These are phyloP conservation scores for Saksenaea oblongispora DNA, from an alignment of 371 early-diverging fungal species.

Conservation along the genomic window DNA sequence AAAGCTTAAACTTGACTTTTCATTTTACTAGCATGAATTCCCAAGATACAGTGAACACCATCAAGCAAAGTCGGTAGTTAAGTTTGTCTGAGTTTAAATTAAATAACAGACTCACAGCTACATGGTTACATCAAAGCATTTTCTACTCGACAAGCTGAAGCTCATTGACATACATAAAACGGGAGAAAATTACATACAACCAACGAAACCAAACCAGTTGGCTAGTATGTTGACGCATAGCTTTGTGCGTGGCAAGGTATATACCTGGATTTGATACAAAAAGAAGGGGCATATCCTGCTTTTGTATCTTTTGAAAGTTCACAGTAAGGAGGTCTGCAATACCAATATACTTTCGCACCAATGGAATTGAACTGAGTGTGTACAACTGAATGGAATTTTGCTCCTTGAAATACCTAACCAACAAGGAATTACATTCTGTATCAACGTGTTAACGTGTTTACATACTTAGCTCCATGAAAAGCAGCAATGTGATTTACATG, in stretches of 20 bases:
- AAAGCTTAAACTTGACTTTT: too few species aligned
- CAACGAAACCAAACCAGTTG: slow-evolving; percentile 97
- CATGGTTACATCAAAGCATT: too few species aligned
- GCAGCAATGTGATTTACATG: slow-evolving; percentile 94
- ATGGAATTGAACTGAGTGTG: slow-evolving; percentile 60
- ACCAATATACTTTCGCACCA: slow-evolving; percentile 80
- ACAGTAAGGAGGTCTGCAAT: slow-evolving; percentile 54
- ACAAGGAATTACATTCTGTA: slow-evolving; percentile 3
- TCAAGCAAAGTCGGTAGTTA: too few species aligned
- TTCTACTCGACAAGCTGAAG: slow-evolving; percentile 17
- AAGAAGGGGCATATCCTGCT: slow-evolving; percentile 23
- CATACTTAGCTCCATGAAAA: slow-evolving; percentile 77
- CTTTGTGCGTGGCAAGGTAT: slow-evolving; percentile 54
- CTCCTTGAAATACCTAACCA: slow-evolving; percentile 1
- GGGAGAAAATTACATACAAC: slow-evolving; percentile 90
- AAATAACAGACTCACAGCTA: too few species aligned
- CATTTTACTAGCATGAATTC: too few species aligned
- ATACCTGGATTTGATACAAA: slow-evolving; percentile 59
- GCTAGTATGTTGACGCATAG: slow-evolving; percentile 86
- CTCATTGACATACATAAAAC: slow-evolving; percentile 92
- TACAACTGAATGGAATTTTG: slow-evolving; percentile 41
- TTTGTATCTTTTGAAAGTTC: background rate
- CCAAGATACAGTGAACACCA: too few species aligned
- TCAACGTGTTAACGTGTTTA: background rate
- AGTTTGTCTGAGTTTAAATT: background rate